Percentiles rank a stretch among this genome's conserved stretches.
Conservation (phyloP, 2,329 filamentous ascomycete species). For the Phialophora macrospora region DNA sequence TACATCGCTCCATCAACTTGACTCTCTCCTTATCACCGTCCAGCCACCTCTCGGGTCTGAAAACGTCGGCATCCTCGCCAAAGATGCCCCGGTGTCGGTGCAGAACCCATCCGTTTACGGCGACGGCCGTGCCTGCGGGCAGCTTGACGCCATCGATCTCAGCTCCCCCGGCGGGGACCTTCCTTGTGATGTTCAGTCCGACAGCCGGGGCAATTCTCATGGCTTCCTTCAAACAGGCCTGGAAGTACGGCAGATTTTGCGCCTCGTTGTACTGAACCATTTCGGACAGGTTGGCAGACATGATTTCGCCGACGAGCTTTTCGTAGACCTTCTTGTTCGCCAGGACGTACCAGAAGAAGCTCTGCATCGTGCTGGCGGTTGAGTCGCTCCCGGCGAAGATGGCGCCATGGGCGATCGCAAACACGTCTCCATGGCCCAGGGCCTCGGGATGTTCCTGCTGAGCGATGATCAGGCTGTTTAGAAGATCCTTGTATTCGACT, state of each 20-base stretch:
- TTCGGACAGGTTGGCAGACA: constrained; percentile 32
- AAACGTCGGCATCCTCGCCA: constrained; percentile 47
- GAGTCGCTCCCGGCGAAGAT: constrained; percentile 62
- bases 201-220: constrained; percentile 39
- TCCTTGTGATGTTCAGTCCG: constrained; percentile 40
- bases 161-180: constrained; percentile 36
- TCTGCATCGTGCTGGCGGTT: constrained; percentile 64
- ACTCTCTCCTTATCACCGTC: constrained; percentile 34
- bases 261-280: constrained; percentile 36
- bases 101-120: constrained; percentile 48
- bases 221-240: constrained; percentile 38
- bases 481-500: constrained; percentile 56
- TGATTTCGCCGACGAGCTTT: constrained; percentile 55
- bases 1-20: constrained; percentile 60
- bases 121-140: constrained; percentile 31
- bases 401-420: constrained; percentile 62
- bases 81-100: constrained; percentile 51
- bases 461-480: constrained; percentile 59
- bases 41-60: constrained; percentile 55
- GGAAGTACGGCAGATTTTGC: constrained; percentile 36
- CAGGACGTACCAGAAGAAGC: constrained; percentile 59
- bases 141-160: constrained; percentile 35
- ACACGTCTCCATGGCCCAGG: constrained; percentile 60
- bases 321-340: constrained; percentile 52
- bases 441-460: constrained; percentile 57